phyloP scores from a whole-genome alignment of 768 basidiomycete genomes.

The Hypsizygus marmoreus region DNA sequence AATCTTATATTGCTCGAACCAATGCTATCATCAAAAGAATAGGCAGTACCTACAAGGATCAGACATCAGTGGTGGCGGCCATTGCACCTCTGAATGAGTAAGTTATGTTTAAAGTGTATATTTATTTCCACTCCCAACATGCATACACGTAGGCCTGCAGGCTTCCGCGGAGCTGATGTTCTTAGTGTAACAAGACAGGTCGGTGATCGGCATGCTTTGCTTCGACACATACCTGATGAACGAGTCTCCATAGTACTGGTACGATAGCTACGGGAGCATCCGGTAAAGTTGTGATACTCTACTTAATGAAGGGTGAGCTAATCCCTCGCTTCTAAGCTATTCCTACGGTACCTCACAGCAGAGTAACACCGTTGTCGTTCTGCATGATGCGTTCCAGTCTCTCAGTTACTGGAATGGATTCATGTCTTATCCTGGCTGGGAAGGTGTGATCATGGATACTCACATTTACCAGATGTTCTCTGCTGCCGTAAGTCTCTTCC shows the following conservation, averaged over 20 bases:
- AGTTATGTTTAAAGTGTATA: slow-evolving; percentile 12
- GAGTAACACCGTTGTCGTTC: slow-evolving; percentile 66
- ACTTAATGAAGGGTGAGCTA: slow-evolving; percentile 4
- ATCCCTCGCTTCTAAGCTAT: slow-evolving; percentile 26
- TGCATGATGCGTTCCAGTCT: slow-evolving; percentile 82
- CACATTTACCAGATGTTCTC: slow-evolving; percentile 81
- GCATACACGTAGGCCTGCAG: slow-evolving; percentile 71
- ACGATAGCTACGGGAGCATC: slow-evolving; percentile 74
- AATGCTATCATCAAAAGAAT: slow-evolving; percentile 64
- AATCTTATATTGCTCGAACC: slow-evolving; percentile 68
- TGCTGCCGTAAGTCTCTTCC: slow-evolving; percentile 41
- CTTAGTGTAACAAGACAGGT: slow-evolving; percentile 50
- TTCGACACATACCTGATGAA: slow-evolving; percentile 2
- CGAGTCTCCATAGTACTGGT: slow-evolving; percentile 57
- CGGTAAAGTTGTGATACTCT: slow-evolving; percentile 40
- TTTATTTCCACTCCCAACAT: background rate
- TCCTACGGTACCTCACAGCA: slow-evolving; percentile 40
- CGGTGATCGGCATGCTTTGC: slow-evolving; percentile 5
- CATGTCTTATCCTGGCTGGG: slow-evolving; percentile 48
- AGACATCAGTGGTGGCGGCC: slow-evolving; percentile 55
- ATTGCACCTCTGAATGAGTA: slow-evolving; percentile 85
- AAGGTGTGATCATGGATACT: slow-evolving; percentile 78
- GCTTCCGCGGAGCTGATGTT: slow-evolving; percentile 55
- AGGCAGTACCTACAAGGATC: slow-evolving; percentile 57
- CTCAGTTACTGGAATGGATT: slow-evolving; percentile 71